Conservation (phyloP, 139 green algal genomes). For the Pleodorina starrii region DNA sequence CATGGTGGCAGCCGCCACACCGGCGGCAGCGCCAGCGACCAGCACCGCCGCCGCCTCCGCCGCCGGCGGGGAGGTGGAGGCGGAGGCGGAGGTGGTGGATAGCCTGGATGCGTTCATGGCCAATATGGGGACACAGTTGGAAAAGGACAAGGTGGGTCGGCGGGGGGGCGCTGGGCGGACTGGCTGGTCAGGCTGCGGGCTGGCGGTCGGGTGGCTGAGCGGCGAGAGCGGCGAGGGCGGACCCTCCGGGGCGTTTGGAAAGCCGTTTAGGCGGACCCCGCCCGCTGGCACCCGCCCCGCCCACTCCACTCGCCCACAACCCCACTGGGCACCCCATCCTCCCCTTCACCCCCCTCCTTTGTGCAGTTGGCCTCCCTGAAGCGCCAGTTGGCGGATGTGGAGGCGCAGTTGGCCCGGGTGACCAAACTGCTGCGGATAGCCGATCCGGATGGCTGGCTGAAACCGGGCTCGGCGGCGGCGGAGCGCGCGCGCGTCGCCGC, state of each 20-base stretch:
- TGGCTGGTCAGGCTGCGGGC: too few relatives aligned
- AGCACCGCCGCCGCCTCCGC: not conserved
- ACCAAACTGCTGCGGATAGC: slow-evolving; percentile 78
- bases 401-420: slow-evolving; percentile 68
- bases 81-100: slow-evolving; percentile 66
- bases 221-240: too few relatives aligned
- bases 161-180: too few relatives aligned
- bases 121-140: slow-evolving; percentile 69
- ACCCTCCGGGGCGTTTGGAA: too few relatives aligned
- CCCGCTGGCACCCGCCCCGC: not conserved
- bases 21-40: too few relatives aligned
- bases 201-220: too few relatives aligned
- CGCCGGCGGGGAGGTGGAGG: not conserved
- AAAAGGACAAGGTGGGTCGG: slow-evolving; percentile 74
- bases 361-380: slow-evolving; percentile 63
- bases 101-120: slow-evolving; percentile 87
- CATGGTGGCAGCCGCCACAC: too few relatives aligned
- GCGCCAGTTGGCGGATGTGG: slow-evolving; percentile 66
- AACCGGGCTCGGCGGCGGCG: slow-evolving; percentile 62
- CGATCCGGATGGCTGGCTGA: slow-evolving; percentile 81
- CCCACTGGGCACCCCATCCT: not conserved
- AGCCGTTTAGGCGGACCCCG: not conserved
- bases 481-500: slow-evolving; percentile 29
- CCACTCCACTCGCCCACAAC: not conserved
- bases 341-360: not conserved